Base-by-base conservation (phyloP, 2,329 filamentous ascomycete species). In the Drechslerella dactyloides region DNA sequence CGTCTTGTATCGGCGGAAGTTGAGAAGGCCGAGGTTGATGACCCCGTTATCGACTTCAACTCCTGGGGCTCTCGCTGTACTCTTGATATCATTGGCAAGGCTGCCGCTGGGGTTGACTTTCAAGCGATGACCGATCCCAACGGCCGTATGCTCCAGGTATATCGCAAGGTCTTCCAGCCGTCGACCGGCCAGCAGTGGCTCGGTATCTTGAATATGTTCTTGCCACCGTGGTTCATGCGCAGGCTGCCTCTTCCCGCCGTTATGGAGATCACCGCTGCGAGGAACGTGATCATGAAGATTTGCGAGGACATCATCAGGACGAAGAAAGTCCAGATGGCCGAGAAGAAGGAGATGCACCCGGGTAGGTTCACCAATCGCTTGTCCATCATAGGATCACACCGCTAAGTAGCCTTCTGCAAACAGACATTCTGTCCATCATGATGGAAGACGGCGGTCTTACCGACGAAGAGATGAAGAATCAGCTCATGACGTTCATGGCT, bases 401-500 rank as follows among this genome's bases (percentile, higher is more conserved):
- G 27, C 15, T 15, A 24, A 48, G 2, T 7, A 17, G 23, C 44
- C 15, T 35, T 19, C 23, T 27, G 4, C 46, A 87, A 51, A 79
- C 85, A 6, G 91, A 96, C 78, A 94, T 96, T 66, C 82, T 96
- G 35, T 91, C 89, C 0, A 89, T 93, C 0, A 91, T 91, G 15
- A 82, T 96, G 53, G 85, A 74, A 35, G 66, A 74, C 10, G 73
- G 74, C 3, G 42, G 83, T 4, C 94, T 96, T 80, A 85, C 81
- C 11, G 90, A 94, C 73, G 89, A 91, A 54, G 87, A 91, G 70
- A 85, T 96, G n/a, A 85, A 91, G 37, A 89, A 94, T 78, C 91
- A 96, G 80, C 85, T 94, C 78, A 94, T 96, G 90, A 96, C 90
- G 0, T 94, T 96, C 81, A 85, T 96, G 3, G 89, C 89, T 0